Evolutionary conservation across 768 basidiomycete species (phyloP), one percentile per base, ranked within the genome.

Genomic region (Goffeauzyma gilvescens): DNA sequence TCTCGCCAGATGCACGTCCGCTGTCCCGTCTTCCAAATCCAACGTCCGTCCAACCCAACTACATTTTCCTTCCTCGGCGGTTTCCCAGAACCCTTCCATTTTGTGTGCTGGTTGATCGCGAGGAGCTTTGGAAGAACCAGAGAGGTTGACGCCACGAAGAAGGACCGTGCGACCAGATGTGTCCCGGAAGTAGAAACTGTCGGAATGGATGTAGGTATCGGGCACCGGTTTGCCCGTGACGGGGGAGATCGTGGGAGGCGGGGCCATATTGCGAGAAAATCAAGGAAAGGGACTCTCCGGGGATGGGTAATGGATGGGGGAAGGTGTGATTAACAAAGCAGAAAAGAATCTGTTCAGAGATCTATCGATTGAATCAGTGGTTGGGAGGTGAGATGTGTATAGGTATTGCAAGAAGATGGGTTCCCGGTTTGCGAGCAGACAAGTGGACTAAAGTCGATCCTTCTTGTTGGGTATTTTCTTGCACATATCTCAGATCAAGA

Each of bases 141-240:
- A 79, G 34, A 96, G 73, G 61, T 98, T 98, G 32, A 95, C 81
- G n/a, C 93, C 93, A 41, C 90, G 75, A 0, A 98, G 69, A 13
- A 95, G 68, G 15, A 90, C 63, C 0, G 79, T 78, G 18, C 51
- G 48, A 40, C 51, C 48, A 41, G 44, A 27, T 35, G 43, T 52
- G 42, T 59, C 64, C 38, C 54, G 53, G 45, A 63, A 63, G 45
- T 58, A 45, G 45, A 55, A 39, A 12, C 55, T 49, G 10, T 55
- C 55, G 0, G 64, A 50, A 37, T 65, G 64, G 26, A 65, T 53
- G 46, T 61, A 65, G 50, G 58, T 25, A 2, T 39, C 26, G 5
- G 60, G 57, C 1, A 63, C 59, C 1, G 54, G 45, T 9, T 58
- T 48, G 32, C 58, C 58, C 2, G 64, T 65, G 4, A 57, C 57